Evolutionary conservation across 2,329 filamentous ascomycete species (phyloP), one percentile per base, ranked within the genome.

Genomic region (Colletotrichum lupini): DNA sequence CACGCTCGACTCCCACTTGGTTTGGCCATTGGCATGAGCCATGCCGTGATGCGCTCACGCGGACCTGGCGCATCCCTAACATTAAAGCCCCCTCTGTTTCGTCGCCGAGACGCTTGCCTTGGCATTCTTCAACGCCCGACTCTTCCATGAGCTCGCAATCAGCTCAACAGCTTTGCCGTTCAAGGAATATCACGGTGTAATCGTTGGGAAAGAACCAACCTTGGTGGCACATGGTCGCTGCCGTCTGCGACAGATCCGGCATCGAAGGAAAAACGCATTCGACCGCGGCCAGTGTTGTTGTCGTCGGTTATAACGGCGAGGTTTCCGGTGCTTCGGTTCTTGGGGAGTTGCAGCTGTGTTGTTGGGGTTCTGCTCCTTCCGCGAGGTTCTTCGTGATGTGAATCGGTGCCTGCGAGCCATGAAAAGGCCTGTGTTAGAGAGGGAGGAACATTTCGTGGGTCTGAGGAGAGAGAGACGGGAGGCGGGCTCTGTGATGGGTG

Each of bases 221-320:
- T 95, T 83, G 92, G 88, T 83, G 92, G 88, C 82, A 94, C 86
- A 78, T 90, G 86, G 81, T 95, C 94, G 74, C 82, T 80, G 74
- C 57, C 57, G 14, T 72, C 72, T 24, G 83, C 83, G 76, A 89
- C 87, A 74, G 90, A 87, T 65, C 91, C 89, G 71, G 91, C 91
- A 82, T 97, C 95, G 79, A 95, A 92, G 63, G 94, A 96, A 83
- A 94, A 92, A 74, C 93, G 92, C 81, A 91, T 87, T 84, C 90
- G 86, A 76, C 88, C 86, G 75, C 88, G 90, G 76, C 92, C 90
- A 63, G 89, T 82, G n/a, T 78, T 82, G 59, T 64, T 65, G 73
- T 89, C 42, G 42, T 49, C 87, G 75, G 81, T 80, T 75, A 84
- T 80, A 75, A 87, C 80, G 71, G 85, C 82, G 73, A 92, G 85